Evolutionary conservation across 139 green algal species (phyloP), one percentile per base, ranked within the genome.

Genomic region (Yamagishiella unicocca): DNA sequence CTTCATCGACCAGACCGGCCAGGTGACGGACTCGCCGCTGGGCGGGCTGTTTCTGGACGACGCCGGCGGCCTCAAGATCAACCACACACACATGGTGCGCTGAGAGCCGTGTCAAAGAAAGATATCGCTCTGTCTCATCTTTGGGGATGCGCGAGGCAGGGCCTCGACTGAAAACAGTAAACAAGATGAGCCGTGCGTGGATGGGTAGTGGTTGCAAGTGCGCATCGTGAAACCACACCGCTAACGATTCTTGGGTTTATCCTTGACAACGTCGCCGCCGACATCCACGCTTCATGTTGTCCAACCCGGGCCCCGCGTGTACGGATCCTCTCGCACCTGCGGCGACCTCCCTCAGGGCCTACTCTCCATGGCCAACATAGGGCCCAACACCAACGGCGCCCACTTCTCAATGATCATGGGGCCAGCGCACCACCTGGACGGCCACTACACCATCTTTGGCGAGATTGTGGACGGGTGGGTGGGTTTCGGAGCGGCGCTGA

Each of bases 381-480:
- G 92, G 27, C 93, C 82, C 35, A 89, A 97, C 88, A 96, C 94
- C 33, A 95, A 96, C 76, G 94, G 87, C 19, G 90, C 81, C 7
- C 93, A 95, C 85, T 96, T 97, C 55, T 93, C 84, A 50, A 96
- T 97, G 71, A 91, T 95, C 77, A 93, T 97, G 89, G 90, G 55
- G 2, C 91, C 95, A 0, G 88, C 94, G 14, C 95, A 88, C 19
- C 95, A 97, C 82, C 83, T 97, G 68, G 89, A 97, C 83, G 91
- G 90, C 38, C 33, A 90, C 35, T 96, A 96, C 80, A 94, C 93
- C 76, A 94, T 97, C 22, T 97, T 96, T 72, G 94, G 93, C n/a
- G 82, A 90, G 78, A 53, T 85, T 27, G 74, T 83, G 64, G 87
- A 90, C 43, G 87, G 87, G 75, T 84, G 76, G 21, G 84, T 22